Evolutionary conservation across 1,284 basidiomycete genomes (phyloP).

Genomic region (Ustilago hordei): DNA sequence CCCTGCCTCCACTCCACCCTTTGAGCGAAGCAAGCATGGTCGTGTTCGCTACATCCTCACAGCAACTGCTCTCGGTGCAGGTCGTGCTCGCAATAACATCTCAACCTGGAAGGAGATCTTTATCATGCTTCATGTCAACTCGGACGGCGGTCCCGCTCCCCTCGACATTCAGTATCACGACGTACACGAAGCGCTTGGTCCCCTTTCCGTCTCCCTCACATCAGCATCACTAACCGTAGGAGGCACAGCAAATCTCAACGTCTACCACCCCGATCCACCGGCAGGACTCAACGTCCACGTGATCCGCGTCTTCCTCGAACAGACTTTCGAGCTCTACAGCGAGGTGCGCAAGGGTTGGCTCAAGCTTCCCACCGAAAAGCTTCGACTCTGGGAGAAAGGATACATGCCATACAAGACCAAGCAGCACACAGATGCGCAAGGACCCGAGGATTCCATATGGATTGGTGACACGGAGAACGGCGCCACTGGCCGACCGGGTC

Average conservation of each 20-base stretch:
- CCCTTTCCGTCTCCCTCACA: conserved; percentile 61
- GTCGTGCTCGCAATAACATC: conserved; percentile 57
- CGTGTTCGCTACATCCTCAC: conserved; percentile 65
- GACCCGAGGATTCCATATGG: conserved; percentile 58
- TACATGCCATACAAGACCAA: conserved; percentile 65
- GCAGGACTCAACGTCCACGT: conserved; percentile 64
- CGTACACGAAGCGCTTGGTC: conserved; percentile 64
- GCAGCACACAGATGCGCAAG: conserved; percentile 43
- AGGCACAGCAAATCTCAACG: conserved; percentile 56
- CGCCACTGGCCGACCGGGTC: conserved; percentile 50
- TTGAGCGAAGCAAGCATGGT: conserved; percentile 65
- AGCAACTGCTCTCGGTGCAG: conserved; percentile 64
- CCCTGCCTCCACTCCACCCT: conserved; percentile 63
- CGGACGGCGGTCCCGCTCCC: conserved; percentile 62
- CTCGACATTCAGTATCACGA: conserved; percentile 68
- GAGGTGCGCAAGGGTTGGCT: conserved; percentile 59
- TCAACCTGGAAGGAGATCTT: conserved; percentile 64
- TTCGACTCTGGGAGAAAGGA: conserved; percentile 66
- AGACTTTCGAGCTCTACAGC: conserved; percentile 66
- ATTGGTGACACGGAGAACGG: conserved; percentile 49
- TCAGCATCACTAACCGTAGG: conserved; percentile 66
- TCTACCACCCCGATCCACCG: conserved; percentile 65
- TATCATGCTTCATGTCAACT: conserved; percentile 61
- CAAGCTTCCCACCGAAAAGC: conserved; percentile 62
- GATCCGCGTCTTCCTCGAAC: conserved; percentile 65